Conservation (phyloP, 768 basidiomycete species). For the Suillus luteus region DNA sequence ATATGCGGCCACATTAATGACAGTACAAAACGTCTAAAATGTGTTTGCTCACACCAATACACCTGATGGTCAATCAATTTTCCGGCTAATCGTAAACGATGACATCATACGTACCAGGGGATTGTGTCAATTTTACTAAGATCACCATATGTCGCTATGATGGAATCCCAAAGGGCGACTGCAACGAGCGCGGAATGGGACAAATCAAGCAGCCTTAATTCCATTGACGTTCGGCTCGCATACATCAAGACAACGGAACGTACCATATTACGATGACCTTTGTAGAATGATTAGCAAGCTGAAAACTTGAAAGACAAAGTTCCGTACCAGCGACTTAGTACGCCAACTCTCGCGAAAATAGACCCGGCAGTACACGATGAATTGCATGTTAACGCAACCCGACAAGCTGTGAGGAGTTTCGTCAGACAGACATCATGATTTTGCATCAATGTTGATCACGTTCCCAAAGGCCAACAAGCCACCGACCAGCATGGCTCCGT, state of each 20-base stretch:
- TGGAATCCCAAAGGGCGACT: conserved; percentile 27
- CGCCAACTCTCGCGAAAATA: conserved; percentile 21
- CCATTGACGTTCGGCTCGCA: not conserved
- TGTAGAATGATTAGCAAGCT: not conserved
- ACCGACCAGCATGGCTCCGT: conserved; percentile 25
- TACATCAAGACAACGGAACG: not conserved
- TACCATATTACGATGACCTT: conserved; percentile 28
- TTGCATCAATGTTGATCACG: not conserved
- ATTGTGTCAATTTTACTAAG: conserved; percentile 15
- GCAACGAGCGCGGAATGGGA: conserved; percentile 26
- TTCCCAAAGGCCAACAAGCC: conserved; percentile 26
- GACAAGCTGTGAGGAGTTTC: conserved; percentile 22
- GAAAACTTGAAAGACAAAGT: no score
- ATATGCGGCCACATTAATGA: conserved; percentile 2
- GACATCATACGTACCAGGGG: conserved; percentile 23
- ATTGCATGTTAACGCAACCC: conserved; percentile 30
- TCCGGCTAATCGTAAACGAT: not conserved
- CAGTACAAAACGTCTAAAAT: not conserved
- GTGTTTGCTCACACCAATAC: conserved; percentile 23
- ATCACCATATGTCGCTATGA: conserved; percentile 25
- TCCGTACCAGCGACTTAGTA: conserved; percentile 24
- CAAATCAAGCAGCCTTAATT: conserved; percentile 25
- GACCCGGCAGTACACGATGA: conserved; percentile 25
- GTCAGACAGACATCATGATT: not conserved
- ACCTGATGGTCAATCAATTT: conserved; percentile 17